These are phyloP conservation scores for Xylariaceae sp. DNA, from an alignment of 2,329 filamentous ascomycete species.

Conservation along the genomic window DNA sequence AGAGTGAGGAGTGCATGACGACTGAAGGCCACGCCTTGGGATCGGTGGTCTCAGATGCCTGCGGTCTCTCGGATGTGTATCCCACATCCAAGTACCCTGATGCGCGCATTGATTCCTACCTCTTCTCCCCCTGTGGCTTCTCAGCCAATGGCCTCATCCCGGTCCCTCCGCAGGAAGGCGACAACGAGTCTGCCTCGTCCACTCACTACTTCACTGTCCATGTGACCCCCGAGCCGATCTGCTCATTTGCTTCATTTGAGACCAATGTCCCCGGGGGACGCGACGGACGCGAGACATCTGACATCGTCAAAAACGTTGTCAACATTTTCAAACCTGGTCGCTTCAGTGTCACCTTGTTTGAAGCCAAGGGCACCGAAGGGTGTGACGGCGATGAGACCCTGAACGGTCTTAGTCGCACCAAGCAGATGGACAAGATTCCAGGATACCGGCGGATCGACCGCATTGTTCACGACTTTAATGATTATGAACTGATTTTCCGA, in stretches of 20 bases:
- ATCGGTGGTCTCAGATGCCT: conserved; percentile 83
- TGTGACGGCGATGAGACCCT: conserved; percentile 38
- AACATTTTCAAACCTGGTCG: conserved; percentile 95
- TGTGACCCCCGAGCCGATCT: conserved; percentile 93
- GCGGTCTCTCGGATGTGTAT: conserved; percentile 85
- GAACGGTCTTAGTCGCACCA: conserved; percentile 34
- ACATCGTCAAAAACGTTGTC: conserved; percentile 90
- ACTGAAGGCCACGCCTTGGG: conserved; percentile 93
- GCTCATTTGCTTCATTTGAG: conserved; percentile 96
- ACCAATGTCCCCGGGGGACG: conserved; percentile 92
- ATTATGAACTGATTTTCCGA: conserved; percentile 92
- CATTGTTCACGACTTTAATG: conserved; percentile 95
- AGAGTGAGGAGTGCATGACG: conserved; percentile 64
- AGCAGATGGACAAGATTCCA: conserved; percentile 68
- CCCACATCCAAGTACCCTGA: conserved; percentile 83
- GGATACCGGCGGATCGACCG: conserved; percentile 89
- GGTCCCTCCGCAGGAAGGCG: conserved; percentile 53
- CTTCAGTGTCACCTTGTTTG: conserved; percentile 94
- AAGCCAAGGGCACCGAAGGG: conserved; percentile 62
- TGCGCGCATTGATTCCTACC: conserved; percentile 87
- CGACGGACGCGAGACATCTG: conserved; percentile 79
- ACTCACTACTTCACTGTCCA: conserved; percentile 98
- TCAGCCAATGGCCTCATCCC: conserved; percentile 95
- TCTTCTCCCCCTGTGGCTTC: conserved; percentile 95
- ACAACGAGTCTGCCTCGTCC: conserved; percentile 42